Conservation (phyloP, 2,329 filamentous ascomycete species). For the Pseudopithomyces chartarum region DNA sequence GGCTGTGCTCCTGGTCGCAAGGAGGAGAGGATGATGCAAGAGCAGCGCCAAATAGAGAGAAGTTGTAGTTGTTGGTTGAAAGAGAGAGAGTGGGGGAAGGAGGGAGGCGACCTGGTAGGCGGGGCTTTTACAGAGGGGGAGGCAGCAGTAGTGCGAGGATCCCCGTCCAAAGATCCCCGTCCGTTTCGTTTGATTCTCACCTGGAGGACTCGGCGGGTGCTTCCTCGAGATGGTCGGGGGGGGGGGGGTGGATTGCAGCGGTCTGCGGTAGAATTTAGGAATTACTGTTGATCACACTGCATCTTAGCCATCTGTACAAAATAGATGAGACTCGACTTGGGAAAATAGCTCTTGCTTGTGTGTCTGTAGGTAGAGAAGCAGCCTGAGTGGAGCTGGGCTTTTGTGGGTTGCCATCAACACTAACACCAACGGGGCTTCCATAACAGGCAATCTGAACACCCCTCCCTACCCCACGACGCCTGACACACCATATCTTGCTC, state of each 20-base stretch:
- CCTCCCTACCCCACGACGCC: background rate
- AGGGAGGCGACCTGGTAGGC: slow-evolving; percentile 6
- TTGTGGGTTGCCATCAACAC: background rate
- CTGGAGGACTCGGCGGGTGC: slow-evolving; percentile 12
- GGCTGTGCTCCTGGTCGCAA: slow-evolving; percentile 2
- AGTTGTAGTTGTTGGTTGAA: slow-evolving; percentile 6
- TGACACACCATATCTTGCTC: background rate
- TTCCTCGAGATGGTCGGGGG: slow-evolving; percentile 17
- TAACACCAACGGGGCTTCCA: background rate
- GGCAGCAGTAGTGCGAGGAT: slow-evolving; percentile 1
- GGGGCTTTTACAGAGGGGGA: slow-evolving; percentile 8
- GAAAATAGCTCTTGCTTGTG: background rate
- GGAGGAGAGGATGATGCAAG: slow-evolving; percentile 11
- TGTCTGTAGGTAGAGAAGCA: background rate
- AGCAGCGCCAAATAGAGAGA: slow-evolving; percentile 1
- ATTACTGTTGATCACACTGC: slow-evolving; percentile 30
- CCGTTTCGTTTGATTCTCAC: slow-evolving; percentile 11
- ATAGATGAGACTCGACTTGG: slow-evolving; percentile 2
- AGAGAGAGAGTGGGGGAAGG: slow-evolving; percentile 8
- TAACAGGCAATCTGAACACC: background rate
- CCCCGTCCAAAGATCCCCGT: too few relatives aligned
- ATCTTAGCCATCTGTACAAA: slow-evolving; percentile 25
- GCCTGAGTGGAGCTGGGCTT: background rate
- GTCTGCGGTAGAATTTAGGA: slow-evolving; percentile 25
- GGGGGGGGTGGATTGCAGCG: slow-evolving; percentile 18